These are phyloP conservation scores for Fusarium praegraminearum DNA, from an alignment of 2,329 filamentous ascomycete genomes.

Conservation along the genomic window DNA sequence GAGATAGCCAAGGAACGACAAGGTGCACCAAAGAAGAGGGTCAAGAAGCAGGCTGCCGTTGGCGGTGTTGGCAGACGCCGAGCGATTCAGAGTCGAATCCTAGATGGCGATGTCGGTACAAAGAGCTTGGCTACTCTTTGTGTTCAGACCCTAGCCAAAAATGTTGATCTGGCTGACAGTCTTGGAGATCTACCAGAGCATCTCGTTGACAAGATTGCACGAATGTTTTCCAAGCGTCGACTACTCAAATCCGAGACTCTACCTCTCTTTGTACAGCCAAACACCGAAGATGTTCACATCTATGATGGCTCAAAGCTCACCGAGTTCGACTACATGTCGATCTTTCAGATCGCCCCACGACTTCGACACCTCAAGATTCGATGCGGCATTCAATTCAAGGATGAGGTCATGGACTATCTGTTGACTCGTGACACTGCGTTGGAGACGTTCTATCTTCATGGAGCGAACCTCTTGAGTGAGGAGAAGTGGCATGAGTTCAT, in stretches of 20 bases:
- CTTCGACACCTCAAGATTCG: conserved; percentile 79
- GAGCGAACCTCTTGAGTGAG: conserved; percentile 85
- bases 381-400: conserved; percentile 93
- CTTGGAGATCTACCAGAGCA: conserved; percentile 69
- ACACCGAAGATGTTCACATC: conserved; percentile 63
- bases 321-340: conserved; percentile 80
- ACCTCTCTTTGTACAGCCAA: conserved; percentile 67
- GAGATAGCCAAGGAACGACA: conserved; percentile 73
- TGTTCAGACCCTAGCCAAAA: conserved; percentile 71
- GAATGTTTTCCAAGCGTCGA: conserved; percentile 70
- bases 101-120: conserved; percentile 80
- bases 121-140: conserved; percentile 76
- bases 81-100: conserved; percentile 83
- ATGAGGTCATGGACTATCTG: conserved; percentile 84
- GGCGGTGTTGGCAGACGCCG: conserved; percentile 73
- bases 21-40: conserved; percentile 53
- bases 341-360: conserved; percentile 79
- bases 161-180: conserved; percentile 71
- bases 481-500: conserved; percentile 80
- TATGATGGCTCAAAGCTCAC: conserved; percentile 74
- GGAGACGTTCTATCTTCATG: conserved; percentile 81
- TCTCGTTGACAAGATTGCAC: conserved; percentile 69
- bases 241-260: conserved; percentile 67
- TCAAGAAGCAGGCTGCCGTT: conserved; percentile 63
- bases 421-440: conserved; percentile 76